A percentile compares a stretch with the other conserved stretches of the same genome.
Conservation (phyloP, 495 filamentous ascomycete genomes). For the Penicillium pulvis region DNA sequence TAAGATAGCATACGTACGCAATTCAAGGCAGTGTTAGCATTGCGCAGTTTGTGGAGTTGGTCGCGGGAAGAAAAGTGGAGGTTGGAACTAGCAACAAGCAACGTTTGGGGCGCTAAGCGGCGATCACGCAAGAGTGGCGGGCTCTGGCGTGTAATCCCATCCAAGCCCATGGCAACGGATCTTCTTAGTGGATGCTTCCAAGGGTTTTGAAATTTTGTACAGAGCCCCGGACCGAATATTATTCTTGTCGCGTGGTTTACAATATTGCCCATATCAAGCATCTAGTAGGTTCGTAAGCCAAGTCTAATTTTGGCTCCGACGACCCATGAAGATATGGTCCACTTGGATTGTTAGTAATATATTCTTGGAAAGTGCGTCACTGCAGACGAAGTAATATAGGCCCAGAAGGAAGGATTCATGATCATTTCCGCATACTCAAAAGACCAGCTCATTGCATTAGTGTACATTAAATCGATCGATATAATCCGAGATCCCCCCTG, state of each 20-base stretch:
- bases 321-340: not conserved
- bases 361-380: not conserved
- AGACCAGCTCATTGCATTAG: constrained; percentile 27
- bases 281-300: not conserved
- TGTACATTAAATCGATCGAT: constrained; percentile 17
- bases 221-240: not conserved
- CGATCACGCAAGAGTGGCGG: constrained; percentile 41
- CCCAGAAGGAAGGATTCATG: constrained; percentile 3
- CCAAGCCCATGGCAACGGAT: not conserved
- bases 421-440: not conserved
- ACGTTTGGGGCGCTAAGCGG: constrained; percentile 16
- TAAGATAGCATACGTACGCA: not conserved
- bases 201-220: not conserved
- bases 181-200: not conserved
- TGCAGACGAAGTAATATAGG: not conserved
- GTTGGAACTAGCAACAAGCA: constrained; percentile 24
- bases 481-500: not conserved
- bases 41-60: not conserved
- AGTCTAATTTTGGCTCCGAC: not conserved
- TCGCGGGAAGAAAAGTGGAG: constrained; percentile 17
- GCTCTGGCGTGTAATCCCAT: constrained; percentile 14
- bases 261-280: not conserved
- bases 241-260: not conserved
- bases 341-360: not conserved
- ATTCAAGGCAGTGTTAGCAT: not conserved